Conservation (phyloP, 2,329 filamentous ascomycete species). For the Cercospora sp. region DNA sequence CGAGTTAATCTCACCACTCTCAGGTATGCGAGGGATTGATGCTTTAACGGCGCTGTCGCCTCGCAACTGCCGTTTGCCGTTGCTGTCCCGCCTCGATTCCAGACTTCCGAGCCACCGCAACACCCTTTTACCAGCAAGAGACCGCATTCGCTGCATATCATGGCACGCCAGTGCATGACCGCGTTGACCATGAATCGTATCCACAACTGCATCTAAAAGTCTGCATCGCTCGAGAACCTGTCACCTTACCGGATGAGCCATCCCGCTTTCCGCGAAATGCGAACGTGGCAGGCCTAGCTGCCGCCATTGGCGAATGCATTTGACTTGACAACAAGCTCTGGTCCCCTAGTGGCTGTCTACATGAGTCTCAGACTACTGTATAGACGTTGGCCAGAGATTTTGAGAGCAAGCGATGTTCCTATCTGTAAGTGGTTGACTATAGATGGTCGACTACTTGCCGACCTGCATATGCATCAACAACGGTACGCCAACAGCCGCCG, state of each 20-base stretch:
- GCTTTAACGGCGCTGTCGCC: not conserved
- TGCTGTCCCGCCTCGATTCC: not conserved
- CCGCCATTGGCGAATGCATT: not conserved
- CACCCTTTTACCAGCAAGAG: not conserved
- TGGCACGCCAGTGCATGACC: conserved; percentile 5
- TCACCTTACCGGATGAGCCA: not conserved
- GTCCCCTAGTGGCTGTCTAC: not conserved
- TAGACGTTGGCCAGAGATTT: not conserved
- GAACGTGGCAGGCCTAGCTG: not conserved
- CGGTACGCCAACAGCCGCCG: not conserved
- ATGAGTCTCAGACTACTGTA: conserved; percentile 6
- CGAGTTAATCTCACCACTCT: not conserved
- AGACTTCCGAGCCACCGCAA: not conserved
- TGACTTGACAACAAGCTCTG: not conserved
- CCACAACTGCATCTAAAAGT: not conserved
- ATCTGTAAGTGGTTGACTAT: not conserved
- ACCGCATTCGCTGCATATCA: not conserved
- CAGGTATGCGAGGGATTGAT: not conserved
- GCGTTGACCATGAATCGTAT: conserved; percentile 10
- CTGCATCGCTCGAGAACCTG: not conserved
- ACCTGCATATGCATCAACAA: conserved; percentile 1
- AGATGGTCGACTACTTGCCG: conserved; percentile 7
- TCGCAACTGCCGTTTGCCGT: not conserved
- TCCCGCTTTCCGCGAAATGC: not conserved
- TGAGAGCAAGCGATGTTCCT: not conserved